Base-by-base conservation (phyloP, 768 basidiomycete genomes). In the Suillus clintonianus region DNA sequence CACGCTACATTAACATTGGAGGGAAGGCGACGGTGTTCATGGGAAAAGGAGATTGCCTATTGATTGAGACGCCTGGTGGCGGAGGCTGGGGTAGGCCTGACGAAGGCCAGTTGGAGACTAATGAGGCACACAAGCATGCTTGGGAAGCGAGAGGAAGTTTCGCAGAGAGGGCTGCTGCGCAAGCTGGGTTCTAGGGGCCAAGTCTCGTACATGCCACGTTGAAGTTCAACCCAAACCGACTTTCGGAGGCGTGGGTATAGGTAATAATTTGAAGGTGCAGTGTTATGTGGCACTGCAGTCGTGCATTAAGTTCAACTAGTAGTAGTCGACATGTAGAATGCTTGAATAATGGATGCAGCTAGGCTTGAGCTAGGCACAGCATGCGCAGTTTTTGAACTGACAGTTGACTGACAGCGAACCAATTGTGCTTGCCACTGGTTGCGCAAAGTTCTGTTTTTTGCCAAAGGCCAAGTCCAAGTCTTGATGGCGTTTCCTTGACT, bases 31-130 rank as follows among this genome's bases (percentile, higher is more conserved):
- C 90, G 2, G 83, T 95, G 56, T 86, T 84, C 79, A 95, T 96
- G 90, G 92, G 92, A 42, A 91, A 93, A 69, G 91, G 94, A 7
- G 95, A 97, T 71, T 80, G 82, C 57, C 73, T 97, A 64, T 68
- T 89, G 63, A 87, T 97, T 56, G 88, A 95, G 78, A 96, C 95
- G 0, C 95, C 95, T 0, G 95, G 95, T 1, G 95, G 90, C 10
- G 95, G 95, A 8, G 95, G 88, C 3, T 97, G 91, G 91, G 95
- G 95, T 1, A 39, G 56, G 8, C 62, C 67, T 8, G 70, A 74
- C 0, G 68, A 63, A 30, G 55, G 32, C 24, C 68, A 64, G 19
- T 62, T 22, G 22, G 65, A 62, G 9, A 63, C 64, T 50, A 66
- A 63, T 27, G 80, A 86, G 72, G 70, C 75, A 50, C 30, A 62